Conservation (phyloP, 2,329 filamentous ascomycete genomes). For the Amesomyces nigricolor region DNA sequence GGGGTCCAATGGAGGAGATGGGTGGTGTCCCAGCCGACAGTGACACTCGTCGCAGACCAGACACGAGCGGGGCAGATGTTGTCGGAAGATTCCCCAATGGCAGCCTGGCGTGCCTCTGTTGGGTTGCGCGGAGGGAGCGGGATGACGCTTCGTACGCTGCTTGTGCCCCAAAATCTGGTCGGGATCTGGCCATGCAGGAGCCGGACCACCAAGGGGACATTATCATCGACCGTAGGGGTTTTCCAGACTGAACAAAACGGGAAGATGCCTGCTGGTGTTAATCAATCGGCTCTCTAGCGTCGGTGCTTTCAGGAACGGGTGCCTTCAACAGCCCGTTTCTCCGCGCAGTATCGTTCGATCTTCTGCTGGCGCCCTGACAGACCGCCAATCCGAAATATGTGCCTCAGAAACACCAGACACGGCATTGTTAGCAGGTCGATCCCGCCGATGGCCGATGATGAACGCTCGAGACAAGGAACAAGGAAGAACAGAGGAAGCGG, state of each 20-base stretch:
- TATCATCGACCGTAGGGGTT: constrained; percentile 14
- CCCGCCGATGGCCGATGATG: constrained; percentile 13
- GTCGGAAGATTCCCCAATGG: constrained; percentile 21
- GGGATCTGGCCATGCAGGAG: constrained; percentile 10
- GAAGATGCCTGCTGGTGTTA: background rate
- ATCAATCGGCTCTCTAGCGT: background rate
- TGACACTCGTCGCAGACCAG: background rate
- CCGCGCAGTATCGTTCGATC: background rate
- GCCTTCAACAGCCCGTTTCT: constrained; percentile 11
- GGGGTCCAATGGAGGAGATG: background rate
- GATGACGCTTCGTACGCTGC: constrained; percentile 14
- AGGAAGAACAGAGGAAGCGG: background rate
- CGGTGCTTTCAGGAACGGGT: constrained; percentile 7
- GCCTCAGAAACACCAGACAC: background rate
- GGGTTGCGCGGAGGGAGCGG: constrained; percentile 17
- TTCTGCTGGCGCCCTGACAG: background rate
- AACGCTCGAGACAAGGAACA: constrained; percentile 14
- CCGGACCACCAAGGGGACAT: constrained; percentile 19
- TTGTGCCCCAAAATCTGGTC: constrained; percentile 23
- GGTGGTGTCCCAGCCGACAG: background rate
- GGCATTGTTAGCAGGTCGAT: constrained; percentile 2
- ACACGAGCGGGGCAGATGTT: constrained; percentile 3
- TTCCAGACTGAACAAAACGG: constrained; percentile 22
- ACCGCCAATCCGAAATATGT: background rate
- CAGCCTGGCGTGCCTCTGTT: constrained; percentile 13